Evolutionary conservation across 1,284 basidiomycete species (phyloP).

Genomic region (Irpex rosettiformis): DNA sequence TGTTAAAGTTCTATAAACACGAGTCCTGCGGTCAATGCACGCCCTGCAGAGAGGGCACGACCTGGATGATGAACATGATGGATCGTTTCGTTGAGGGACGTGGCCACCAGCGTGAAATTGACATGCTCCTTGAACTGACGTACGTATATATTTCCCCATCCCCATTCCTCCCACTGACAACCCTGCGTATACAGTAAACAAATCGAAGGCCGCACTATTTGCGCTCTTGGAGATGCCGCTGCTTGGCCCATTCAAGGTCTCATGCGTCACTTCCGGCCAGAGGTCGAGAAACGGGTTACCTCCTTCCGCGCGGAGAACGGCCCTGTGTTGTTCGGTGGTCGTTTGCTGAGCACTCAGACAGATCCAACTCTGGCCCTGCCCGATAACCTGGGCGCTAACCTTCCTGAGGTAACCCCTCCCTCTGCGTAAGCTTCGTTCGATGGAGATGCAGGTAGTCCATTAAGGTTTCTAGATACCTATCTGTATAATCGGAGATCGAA

Average conservation of each 20-base stretch:
- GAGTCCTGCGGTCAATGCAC: conserved; percentile 99
- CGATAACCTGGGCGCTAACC: conserved; percentile 70
- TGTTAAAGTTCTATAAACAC: conserved; percentile 93
- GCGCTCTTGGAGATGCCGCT: conserved; percentile 94
- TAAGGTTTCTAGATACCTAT: background rate
- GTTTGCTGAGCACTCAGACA: conserved; percentile 59
- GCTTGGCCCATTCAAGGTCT: conserved; percentile 98
- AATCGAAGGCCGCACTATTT: conserved; percentile 95
- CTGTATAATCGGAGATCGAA: background rate
- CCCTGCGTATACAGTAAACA: conserved; percentile 67
- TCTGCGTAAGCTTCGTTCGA: background rate
- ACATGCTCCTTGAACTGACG: conserved; percentile 94
- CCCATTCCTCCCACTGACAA: conserved; percentile 14
- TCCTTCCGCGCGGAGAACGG: conserved; percentile 80
- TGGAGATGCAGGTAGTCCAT: background rate
- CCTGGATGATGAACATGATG: conserved; percentile 99
- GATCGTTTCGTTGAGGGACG: conserved; percentile 87
- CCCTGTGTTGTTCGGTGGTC: conserved; percentile 86
- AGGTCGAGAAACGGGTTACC: conserved; percentile 86
- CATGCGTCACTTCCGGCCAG: conserved; percentile 95
- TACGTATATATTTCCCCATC: conserved; percentile 34
- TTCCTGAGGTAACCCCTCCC: conserved; percentile 31
- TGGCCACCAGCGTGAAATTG: conserved; percentile 90
- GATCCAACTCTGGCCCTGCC: conserved; percentile 76
- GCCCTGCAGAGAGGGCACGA: conserved; percentile 93